Base-by-base conservation (phyloP, 768 basidiomycete genomes). In the Russula dissimulans region DNA sequence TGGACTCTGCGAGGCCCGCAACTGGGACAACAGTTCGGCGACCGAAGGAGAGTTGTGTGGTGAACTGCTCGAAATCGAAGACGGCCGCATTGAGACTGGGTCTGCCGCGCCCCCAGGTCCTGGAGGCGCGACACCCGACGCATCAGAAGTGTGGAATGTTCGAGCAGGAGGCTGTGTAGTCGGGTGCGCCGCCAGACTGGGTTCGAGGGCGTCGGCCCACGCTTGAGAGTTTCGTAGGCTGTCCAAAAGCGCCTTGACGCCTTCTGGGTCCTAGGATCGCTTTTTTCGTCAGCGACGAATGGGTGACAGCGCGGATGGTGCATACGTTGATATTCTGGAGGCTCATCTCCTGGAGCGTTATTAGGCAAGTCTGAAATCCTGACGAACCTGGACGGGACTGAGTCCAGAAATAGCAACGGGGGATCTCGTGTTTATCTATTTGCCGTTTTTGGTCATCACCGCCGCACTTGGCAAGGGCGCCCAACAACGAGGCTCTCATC, bases 231-330 rank as follows among this genome's bases (percentile, higher is more conserved):
- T 71, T 53, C 81, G 77, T 12, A 91, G 75, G 63, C 81, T 81
- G 55, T 90, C 86, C 17, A 93, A 78, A 29, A 92, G 77, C 31
- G 87, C 83, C 66, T 82, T 79, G 50, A 93, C n/a, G 3, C 59
- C 62, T 7, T 64, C 55, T 8, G 62, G 65, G n/a, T 65, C 62
- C 65, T 65, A 43, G 29, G 34, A 48, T 38, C 6, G 17, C 26
- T 2, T 9, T 29, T 52, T n/a, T 50, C 9, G 31, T 60, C 32
- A 60, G 48, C 3, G 31, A 36, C 14, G 45, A 47, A 46, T 22
- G 38, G 31, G 31, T 11, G 15, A 8, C 5, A 5, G 39, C 50
- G 34, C 12, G 32, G 3, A 15, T 43, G n/a, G 26, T 43, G 45
- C 61, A 52, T 53, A 62, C 61, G 31, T 57, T 62, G 32, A 57